Evolutionary conservation across 2,329 filamentous ascomycete species (phyloP).

Genomic region (Atkinsonella texensis): DNA sequence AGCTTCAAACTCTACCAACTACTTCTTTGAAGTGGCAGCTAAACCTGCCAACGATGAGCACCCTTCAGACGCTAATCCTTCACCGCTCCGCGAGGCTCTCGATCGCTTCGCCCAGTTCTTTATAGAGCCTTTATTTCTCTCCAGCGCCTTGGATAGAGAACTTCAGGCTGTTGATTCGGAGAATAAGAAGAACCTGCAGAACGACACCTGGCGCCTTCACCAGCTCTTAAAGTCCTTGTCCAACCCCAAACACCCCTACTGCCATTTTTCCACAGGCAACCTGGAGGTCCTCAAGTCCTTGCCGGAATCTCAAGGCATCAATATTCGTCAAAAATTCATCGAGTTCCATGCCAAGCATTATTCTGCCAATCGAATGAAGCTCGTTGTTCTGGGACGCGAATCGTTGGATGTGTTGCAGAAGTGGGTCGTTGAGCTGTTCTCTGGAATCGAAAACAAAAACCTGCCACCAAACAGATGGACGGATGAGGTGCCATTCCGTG

Average conservation of each 20-base stretch:
- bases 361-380: conserved; percentile 87
- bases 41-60: conserved; percentile 53
- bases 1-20: conserved; percentile 86
- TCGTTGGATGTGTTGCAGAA: conserved; percentile 67
- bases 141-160: conserved; percentile 76
- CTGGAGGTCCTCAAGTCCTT: conserved; percentile 74
- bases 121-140: conserved; percentile 73
- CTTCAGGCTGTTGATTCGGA: conserved; percentile 85
- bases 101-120: conserved; percentile 95
- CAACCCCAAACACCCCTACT: conserved; percentile 77
- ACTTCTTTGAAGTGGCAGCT: conserved; percentile 90
- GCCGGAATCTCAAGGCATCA: conserved; percentile 66
- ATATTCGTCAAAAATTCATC: conserved; percentile 84
- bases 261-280: conserved; percentile 86
- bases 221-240: conserved; percentile 84
- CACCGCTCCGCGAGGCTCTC: conserved; percentile 63
- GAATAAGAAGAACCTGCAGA: conserved; percentile 96
- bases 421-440: conserved; percentile 79
- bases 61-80: conserved; percentile 42
- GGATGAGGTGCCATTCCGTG: conserved; percentile 35
- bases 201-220: conserved; percentile 74
- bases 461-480: conserved; percentile 49
- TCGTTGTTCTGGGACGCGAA: conserved; percentile 76
- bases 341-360: conserved; percentile 84
- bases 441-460: conserved; percentile 69